Base-by-base conservation (phyloP, 768 basidiomycete genomes). In the Boletus rubropictus region DNA sequence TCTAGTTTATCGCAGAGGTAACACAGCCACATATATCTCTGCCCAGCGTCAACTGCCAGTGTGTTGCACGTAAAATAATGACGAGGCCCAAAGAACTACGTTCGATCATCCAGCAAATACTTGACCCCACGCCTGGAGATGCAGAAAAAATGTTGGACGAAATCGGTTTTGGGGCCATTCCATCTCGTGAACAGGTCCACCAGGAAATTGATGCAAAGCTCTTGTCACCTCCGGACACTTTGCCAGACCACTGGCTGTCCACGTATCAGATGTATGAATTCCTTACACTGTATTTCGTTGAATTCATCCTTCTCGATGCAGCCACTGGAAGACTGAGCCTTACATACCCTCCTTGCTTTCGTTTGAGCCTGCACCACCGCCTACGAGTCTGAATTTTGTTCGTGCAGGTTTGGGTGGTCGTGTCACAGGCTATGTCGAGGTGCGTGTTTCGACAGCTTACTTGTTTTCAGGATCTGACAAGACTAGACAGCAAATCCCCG, bases 381-480 rank as follows among this genome's bases (percentile, higher is more conserved):
- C 91, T 5, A 90, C 89, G 10, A 74, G 70, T 39, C 69, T 94
- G 34, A 72, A 80, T 3, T 86, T 93, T 59, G 69, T 89, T 42
- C 80, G 90, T 18, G 68, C 81, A 15, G 92, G 92, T 20, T 69
- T 95, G n/a, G 75, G 83, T 56, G 90, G 91, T 39, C 76, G 76
- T 41, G 80, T 92, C 38, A 81, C 80, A 10, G 88, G 93, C 20
- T 93, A 93, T 72, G 65, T 70, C 20, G 93, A 96, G 71, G 90
- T 86, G 55, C 41, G 67, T 49, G n/a, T 59, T 17, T 17, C 0
- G 29, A n/a, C 43, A 42, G 39, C 47, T 58, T 22, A 9, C 42
- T 44, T 25, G 14, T 39, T 37, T 22, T 17, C 11, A 18, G 31
- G 27, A 18, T 20, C 37, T 55, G 22, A 63, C 44, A 28, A 29